Base-by-base conservation (phyloP, 2,329 filamentous ascomycete genomes). In the Phaeoacremonium minimum region DNA sequence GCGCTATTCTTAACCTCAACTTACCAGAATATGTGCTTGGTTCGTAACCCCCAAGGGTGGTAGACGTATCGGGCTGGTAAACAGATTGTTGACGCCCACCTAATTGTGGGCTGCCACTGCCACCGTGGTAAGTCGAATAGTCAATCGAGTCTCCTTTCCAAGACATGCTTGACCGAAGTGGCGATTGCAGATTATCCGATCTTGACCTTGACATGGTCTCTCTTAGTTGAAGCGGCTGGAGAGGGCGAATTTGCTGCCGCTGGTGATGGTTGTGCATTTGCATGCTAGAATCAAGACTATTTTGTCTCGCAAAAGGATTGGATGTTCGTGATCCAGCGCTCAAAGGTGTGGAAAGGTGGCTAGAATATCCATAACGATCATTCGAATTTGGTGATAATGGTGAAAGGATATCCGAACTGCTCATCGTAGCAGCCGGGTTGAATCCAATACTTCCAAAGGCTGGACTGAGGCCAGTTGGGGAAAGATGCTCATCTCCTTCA, bases 391-490 rank as follows among this genome's bases (percentile, higher is more conserved):
- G 60, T 2, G 75, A 80, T 41, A 79, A 58, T 4, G 77, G 75
- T 3, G 77, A 80, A 32, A 78, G 61, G 13, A 79, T 63, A 40
- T 80, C 75, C 2, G 76, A 59, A 39, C 57, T 69, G 46, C 62
- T 64, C 56, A 79, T 68, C 13, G 64, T 61, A 11, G 60, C 64
- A 2, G 68, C 60, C 14, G 76, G 71, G 35, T 73, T 74, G 52
- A 86, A 86, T 3, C 76, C 76, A 46, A 87, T 79, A 45, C 71
- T 71, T 8, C 80, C 77, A 57, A 86, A 84, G 0, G 76, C 77
- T 17, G 83, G 80, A 44, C 75, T 85, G 17, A 87, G 68, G 9
- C 77, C 78, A 1, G 79, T 77, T 1, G 82, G 74, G 9, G 83
- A 85, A 47, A 83, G 67, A 49, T 84, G 80, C 15, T 81, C 75